Percentiles rank a stretch among this genome's conserved stretches.
Evolutionary conservation across 1,284 basidiomycete genomes (phyloP).

Genomic region (Tilletia horrida): DNA sequence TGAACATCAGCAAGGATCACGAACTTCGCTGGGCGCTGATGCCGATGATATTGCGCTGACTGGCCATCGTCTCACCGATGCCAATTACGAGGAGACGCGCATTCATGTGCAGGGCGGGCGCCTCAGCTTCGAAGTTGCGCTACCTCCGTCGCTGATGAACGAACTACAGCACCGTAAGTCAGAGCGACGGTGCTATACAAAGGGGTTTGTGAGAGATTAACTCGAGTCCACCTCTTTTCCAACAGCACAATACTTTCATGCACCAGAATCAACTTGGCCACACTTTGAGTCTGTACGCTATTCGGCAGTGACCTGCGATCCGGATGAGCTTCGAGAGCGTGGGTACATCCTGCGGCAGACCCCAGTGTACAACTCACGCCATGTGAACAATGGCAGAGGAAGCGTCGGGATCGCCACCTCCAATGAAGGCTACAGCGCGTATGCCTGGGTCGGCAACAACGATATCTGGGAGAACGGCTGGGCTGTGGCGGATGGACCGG

Average conservation of each 20-base stretch:
- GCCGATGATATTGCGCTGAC: neutral
- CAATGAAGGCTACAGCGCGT: constrained; percentile 6
- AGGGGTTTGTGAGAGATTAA: too few species aligned
- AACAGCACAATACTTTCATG: constrained; percentile 14
- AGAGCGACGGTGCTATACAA: too few species aligned
- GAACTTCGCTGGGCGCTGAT: neutral
- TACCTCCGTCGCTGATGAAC: constrained; percentile 13
- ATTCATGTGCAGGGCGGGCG: constrained; percentile 10
- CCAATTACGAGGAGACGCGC: constrained; percentile 13
- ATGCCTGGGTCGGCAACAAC: constrained; percentile 11
- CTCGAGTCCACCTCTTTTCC: neutral
- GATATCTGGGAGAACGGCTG: constrained; percentile 18
- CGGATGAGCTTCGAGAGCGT: constrained; percentile 12
- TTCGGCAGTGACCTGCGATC: constrained; percentile 14
- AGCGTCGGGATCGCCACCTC: constrained; percentile 13
- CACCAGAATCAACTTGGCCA: constrained; percentile 12
- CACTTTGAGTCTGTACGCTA: constrained; percentile 13
- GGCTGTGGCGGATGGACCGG: constrained; percentile 15
- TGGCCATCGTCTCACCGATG: constrained; percentile 9
- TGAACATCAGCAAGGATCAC: neutral
- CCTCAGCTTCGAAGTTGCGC: constrained; percentile 5
- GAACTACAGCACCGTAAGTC: constrained; percentile 11
- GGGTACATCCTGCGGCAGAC: constrained; percentile 4
- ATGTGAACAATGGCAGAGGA: constrained; percentile 10
- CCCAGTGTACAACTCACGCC: constrained; percentile 14